A percentile compares a stretch with the other conserved stretches of the same genome.
phyloP scores from a whole-genome alignment of 2,329 filamentous ascomycete species.

The Sarocladium strictum region DNA sequence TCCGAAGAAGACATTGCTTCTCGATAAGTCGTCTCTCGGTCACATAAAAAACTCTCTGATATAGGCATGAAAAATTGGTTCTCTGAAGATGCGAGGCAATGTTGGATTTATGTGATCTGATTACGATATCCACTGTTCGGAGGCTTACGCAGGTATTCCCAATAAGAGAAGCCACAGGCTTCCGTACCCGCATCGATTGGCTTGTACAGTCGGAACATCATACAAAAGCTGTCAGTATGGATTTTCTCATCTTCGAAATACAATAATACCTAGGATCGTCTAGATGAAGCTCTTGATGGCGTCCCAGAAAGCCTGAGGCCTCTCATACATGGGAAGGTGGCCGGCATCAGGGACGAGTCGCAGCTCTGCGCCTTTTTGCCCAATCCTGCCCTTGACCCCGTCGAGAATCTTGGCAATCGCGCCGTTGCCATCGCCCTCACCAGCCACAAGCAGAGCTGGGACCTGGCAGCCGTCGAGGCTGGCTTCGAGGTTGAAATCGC shows the following conservation, averaged over 20 bases:
- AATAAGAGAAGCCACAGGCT: background rate
- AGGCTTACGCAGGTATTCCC: background rate
- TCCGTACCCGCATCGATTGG: background rate
- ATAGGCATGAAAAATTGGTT: too few relatives aligned
- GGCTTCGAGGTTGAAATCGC: conserved; percentile 61
- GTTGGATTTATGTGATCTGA: too few relatives aligned
- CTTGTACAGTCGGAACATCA: background rate
- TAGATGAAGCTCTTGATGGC: conserved; percentile 53
- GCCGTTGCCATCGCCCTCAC: conserved; percentile 63
- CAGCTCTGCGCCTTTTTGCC: conserved; percentile 49
- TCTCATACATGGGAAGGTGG: conserved; percentile 81
- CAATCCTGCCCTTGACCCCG: conserved; percentile 57
- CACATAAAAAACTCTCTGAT: too few relatives aligned
- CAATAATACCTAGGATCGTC: background rate
- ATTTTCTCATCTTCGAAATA: background rate
- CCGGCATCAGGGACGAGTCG: conserved; percentile 64
- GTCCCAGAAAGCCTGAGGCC: conserved; percentile 60
- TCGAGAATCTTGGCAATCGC: conserved; percentile 76
- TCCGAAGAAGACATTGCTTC: too few relatives aligned
- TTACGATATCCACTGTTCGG: background rate
- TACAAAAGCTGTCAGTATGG: background rate
- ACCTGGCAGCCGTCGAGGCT: conserved; percentile 48
- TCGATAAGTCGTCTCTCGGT: too few relatives aligned
- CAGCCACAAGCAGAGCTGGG: conserved; percentile 64
- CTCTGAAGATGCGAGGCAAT: too few relatives aligned